Percentiles rank a stretch among this genome's conserved stretches.
Evolutionary conservation across 805 yeast species (phyloP).

Genomic region (Suhomyces sp.): DNA sequence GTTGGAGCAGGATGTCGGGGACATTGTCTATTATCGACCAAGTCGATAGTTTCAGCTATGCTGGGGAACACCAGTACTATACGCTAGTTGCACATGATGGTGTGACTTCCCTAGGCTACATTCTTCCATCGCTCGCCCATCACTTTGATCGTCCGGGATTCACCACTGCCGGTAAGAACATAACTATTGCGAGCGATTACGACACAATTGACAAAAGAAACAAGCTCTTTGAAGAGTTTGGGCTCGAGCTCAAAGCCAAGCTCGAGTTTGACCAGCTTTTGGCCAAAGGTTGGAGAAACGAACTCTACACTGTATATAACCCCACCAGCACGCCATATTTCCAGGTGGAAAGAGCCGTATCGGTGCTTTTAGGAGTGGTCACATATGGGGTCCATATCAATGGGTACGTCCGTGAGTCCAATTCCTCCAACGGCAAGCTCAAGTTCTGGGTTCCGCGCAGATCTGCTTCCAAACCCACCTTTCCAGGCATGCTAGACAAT

Average conservation of each 20-base stretch:
- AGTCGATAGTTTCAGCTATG: conserved; percentile 33
- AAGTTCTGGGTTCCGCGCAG: conserved; percentile 85
- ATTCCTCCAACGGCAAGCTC: conserved; percentile 36
- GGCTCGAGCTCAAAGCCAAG: conserved; percentile 33
- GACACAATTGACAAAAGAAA: conserved; percentile 42
- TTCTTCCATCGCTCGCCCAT: conserved; percentile 22
- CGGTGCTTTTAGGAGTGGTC: conserved; percentile 78
- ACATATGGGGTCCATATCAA: conserved; percentile 89
- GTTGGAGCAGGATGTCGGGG: neutral
- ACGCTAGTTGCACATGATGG: conserved; percentile 30
- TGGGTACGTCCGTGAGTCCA: conserved; percentile 60
- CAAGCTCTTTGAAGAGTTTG: conserved; percentile 41
- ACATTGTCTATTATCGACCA: conserved; percentile 15
- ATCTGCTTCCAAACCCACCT: conserved; percentile 75
- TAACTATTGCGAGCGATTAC: conserved; percentile 25
- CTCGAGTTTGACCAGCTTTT: conserved; percentile 27
- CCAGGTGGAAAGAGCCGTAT: conserved; percentile 73
- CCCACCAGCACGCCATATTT: conserved; percentile 57
- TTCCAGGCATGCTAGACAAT: conserved; percentile 88
- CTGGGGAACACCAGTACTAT: conserved; percentile 14
- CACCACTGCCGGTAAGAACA: conserved; percentile 10
- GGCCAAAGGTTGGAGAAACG: conserved; percentile 79
- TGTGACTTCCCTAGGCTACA: conserved; percentile 24
- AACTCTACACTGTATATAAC: conserved; percentile 69
- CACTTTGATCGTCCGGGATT: conserved; percentile 13